Evolutionary conservation across 2,329 filamentous ascomycete species (phyloP).

Genomic region (Trichoderma koningii): DNA sequence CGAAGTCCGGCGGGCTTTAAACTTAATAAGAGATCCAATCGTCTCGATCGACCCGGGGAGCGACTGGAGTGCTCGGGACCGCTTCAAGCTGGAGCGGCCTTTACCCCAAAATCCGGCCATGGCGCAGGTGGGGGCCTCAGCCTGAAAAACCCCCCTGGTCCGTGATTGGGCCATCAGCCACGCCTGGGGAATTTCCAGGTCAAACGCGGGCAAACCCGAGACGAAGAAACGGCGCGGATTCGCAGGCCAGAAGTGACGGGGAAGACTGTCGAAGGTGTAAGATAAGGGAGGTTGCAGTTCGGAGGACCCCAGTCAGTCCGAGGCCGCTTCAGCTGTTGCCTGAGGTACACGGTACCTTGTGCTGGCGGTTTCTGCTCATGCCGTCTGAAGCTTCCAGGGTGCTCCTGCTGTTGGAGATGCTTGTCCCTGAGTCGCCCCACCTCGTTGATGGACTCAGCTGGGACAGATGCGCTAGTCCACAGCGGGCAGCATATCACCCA

Average conservation of each 20-base stretch:
- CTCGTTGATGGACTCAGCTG: background rate
- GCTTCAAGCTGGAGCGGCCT: constrained; percentile 22
- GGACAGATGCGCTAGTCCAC: background rate
- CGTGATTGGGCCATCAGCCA: constrained; percentile 16
- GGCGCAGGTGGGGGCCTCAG: background rate
- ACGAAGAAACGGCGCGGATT: background rate
- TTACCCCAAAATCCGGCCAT: constrained; percentile 28
- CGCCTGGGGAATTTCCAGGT: constrained; percentile 14
- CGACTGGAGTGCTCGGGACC: constrained; percentile 12
- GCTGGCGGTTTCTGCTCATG: background rate
- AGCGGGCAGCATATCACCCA: background rate
- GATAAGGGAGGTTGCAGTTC: background rate
- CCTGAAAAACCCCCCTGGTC: background rate
- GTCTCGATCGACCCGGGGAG: constrained; percentile 2
- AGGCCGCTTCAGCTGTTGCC: background rate
- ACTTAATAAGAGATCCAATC: constrained; percentile 4
- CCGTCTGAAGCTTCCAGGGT: background rate
- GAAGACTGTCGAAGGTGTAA: background rate
- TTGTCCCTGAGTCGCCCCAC: constrained; percentile 6
- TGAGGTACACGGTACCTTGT: background rate
- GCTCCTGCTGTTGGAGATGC: constrained; percentile 2
- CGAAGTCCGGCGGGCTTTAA: constrained; percentile 31
- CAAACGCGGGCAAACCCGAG: background rate
- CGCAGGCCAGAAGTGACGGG: background rate
- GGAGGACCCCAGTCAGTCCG: no score